Percentiles rank a stretch among this genome's conserved stretches.
Evolutionary conservation across 1,284 basidiomycete genomes (phyloP).

Genomic region (Boletellus deceptivus): DNA sequence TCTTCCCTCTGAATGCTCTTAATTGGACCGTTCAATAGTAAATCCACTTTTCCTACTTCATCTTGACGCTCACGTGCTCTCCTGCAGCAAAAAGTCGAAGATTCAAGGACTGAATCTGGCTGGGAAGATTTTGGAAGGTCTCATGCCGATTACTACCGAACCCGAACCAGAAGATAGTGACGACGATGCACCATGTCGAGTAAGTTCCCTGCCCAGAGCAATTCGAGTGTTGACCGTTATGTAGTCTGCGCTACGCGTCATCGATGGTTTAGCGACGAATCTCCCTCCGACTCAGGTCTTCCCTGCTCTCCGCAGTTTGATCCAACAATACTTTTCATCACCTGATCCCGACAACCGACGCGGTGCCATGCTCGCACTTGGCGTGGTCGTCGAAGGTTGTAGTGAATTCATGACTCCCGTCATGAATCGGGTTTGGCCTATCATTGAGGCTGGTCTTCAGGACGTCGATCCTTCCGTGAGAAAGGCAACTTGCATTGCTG

Average conservation of each 20-base stretch:
- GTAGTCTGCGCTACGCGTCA: conserved; percentile 89
- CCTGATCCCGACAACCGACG: conserved; percentile 80
- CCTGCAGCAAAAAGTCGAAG: conserved; percentile 88
- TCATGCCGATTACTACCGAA: conserved; percentile 95
- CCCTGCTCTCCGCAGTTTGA: conserved; percentile 83
- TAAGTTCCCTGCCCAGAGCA: conserved; percentile 39
- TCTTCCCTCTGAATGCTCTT: conserved; percentile 91
- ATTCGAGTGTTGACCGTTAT: conserved; percentile 14
- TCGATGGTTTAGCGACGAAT: conserved; percentile 91
- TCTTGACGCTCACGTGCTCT: background rate
- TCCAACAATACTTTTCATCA: conserved; percentile 81
- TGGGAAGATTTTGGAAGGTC: conserved; percentile 83
- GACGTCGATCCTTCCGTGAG: conserved; percentile 86
- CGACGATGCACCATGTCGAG: conserved; percentile 88
- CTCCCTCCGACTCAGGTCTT: conserved; percentile 97
- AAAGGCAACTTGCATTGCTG: conserved; percentile 92
- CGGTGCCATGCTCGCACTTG: conserved; percentile 94
- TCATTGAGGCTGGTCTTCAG: conserved; percentile 87
- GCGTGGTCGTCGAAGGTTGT: conserved; percentile 96
- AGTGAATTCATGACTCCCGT: conserved; percentile 97
- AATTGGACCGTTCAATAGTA: conserved; percentile 96
- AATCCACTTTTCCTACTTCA: conserved; percentile 9
- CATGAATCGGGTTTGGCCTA: conserved; percentile 91
- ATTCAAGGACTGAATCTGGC: conserved; percentile 88
- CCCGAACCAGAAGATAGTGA: conserved; percentile 85